Evolutionary conservation across 2,329 filamentous ascomycete species (phyloP).

Genomic region (Fusarium irregulare): DNA sequence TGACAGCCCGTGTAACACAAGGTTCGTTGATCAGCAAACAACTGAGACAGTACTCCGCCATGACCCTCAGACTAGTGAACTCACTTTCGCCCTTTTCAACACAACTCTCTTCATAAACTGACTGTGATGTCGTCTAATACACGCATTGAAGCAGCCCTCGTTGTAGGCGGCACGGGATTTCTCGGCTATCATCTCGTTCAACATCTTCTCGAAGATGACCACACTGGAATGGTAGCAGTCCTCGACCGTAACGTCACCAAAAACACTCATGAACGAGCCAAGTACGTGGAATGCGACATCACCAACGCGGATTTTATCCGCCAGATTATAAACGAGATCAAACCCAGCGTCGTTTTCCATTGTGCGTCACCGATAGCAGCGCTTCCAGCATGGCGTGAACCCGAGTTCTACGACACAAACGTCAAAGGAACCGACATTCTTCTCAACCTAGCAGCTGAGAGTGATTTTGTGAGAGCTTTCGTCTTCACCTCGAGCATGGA

Average conservation of each 20-base stretch:
- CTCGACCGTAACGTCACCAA: slow-evolving; percentile 43
- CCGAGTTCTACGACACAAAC: slow-evolving; percentile 46
- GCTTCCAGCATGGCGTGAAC: slow-evolving; percentile 27
- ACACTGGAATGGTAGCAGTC: slow-evolving; percentile 42
- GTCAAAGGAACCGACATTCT: slow-evolving; percentile 49
- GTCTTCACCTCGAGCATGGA: slow-evolving; percentile 50
- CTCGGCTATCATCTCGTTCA: slow-evolving; percentile 50
- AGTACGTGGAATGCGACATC: slow-evolving; percentile 47
- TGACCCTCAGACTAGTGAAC: neutral
- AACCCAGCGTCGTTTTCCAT: slow-evolving; percentile 50
- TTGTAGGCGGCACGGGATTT: slow-evolving; percentile 48
- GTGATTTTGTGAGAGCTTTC: slow-evolving; percentile 41
- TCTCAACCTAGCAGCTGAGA: slow-evolving; percentile 38
- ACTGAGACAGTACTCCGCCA: neutral
- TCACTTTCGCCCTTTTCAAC: neutral
- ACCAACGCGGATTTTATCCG: slow-evolving; percentile 22
- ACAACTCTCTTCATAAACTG: neutral
- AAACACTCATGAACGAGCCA: slow-evolving; percentile 42
- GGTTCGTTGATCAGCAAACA: neutral
- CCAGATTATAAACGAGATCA: slow-evolving; percentile 37
- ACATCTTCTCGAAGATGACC: slow-evolving; percentile 40
- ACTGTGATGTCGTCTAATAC: neutral
- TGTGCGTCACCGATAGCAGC: slow-evolving; percentile 46
- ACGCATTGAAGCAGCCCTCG: slow-evolving; percentile 1
- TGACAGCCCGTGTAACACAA: neutral